Base-by-base conservation (phyloP, 75 land plant species). In the Larix kaempferi region DNA sequence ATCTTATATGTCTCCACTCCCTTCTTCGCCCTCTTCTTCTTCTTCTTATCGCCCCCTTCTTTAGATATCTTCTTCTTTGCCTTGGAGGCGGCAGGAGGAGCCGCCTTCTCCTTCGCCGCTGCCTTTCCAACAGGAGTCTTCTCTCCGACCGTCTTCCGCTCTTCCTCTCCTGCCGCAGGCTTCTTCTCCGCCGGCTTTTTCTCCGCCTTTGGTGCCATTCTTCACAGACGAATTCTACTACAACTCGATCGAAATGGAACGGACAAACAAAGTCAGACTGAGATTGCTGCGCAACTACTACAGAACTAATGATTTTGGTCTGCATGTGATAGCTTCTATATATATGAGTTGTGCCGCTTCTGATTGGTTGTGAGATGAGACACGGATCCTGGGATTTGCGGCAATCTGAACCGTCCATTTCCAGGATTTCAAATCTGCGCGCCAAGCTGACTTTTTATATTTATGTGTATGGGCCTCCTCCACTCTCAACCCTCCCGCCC, bases 1-100 rank as follows among this genome's bases (percentile, higher is more conserved):
- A 82, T 78, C 84, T 78, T 82, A 81, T 78, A 82, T 2, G 57
- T 83, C 82, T 83, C 84, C 52, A 74, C 78, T 2, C 60, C 66
- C 83, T 75, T 83, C 83, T 80, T 80, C 74, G 52, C 3, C 57
- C 59, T 74, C 77, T 80, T 80, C 82, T 83, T 83, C 82, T 83
- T 83, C 11, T 49, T 49, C 52, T 49, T 49, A 49, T 49, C 52
- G 10, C 52, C 52, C 52, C 52, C 52, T 10, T 49, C 52, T 10
- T 49, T 49, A 7, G 52, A 10, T 49, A 49, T 10, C 52, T 49
- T 49, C 33, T 57, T 64, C 15, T 66, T 83, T 25, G 58, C 35
- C 81, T 65, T 78, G 59, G 59, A 61, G 25, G 65, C 80, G 6
- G 74, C 82, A 5, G 29, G 29, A 49, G 52, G 11, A 5, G 69